A percentile compares a stretch with the other conserved stretches of the same genome.
Evolutionary conservation across 768 basidiomycete species (phyloP).

Genomic region (Boletus coccyginus): DNA sequence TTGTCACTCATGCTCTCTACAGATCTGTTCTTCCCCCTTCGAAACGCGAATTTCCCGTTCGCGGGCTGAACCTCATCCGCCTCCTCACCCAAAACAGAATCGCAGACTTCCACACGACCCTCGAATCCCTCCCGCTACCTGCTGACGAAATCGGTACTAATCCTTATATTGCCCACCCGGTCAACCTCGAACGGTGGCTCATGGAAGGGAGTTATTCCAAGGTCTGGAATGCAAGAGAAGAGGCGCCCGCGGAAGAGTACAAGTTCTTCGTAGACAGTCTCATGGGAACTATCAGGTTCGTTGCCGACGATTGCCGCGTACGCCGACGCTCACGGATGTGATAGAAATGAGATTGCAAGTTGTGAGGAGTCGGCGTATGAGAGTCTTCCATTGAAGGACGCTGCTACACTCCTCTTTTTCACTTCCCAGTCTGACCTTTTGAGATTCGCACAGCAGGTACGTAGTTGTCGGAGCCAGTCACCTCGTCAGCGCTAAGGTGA

Average conservation of each 20-base stretch:
- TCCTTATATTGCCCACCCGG: conserved; percentile 77
- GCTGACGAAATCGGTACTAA: conserved; percentile 67
- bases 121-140: conserved; percentile 80
- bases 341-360: conserved; percentile 93
- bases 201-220: conserved; percentile 99
- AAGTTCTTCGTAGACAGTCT: conserved; percentile 90
- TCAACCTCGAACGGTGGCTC: conserved; percentile 92
- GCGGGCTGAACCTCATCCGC: conserved; percentile 91
- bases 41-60: conserved; percentile 81
- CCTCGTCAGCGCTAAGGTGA: neutral
- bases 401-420: conserved; percentile 90
- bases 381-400: conserved; percentile 86
- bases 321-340: conserved; percentile 1
- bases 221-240: conserved; percentile 93
- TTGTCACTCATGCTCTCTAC: conserved; percentile 19
- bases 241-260: conserved; percentile 92
- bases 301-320: neutral
- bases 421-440: conserved; percentile 75
- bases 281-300: conserved; percentile 90
- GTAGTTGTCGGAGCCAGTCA: conserved; percentile 12
- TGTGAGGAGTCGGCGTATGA: conserved; percentile 95
- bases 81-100: conserved; percentile 95
- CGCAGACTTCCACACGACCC: conserved; percentile 94
- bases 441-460: conserved; percentile 77
- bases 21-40: conserved; percentile 76